Evolutionary conservation across 257 asterid genomes (phyloP).

Genomic region (Forsythia suspensa): DNA sequence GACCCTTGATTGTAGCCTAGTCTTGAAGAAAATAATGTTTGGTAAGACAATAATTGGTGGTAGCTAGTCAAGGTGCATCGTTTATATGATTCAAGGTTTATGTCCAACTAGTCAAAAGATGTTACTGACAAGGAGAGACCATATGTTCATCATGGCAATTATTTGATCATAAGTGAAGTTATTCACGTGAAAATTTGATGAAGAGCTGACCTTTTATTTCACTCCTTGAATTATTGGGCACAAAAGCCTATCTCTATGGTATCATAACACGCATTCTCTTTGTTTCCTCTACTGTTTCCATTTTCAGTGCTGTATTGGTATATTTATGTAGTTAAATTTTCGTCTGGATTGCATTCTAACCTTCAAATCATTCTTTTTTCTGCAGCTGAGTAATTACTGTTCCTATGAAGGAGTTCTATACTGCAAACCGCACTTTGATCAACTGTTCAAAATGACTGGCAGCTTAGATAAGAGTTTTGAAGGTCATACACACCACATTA

Average conservation of each 20-base stretch:
- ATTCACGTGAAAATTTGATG: neutral
- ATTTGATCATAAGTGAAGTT: neutral
- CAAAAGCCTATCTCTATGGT: neutral
- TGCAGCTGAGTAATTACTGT: slow-evolving; percentile 72
- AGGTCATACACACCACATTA: slow-evolving; percentile 33
- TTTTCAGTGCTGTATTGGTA: neutral
- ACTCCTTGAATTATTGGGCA: neutral
- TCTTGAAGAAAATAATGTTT: neutral
- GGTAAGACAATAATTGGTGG: neutral
- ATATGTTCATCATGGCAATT: neutral
- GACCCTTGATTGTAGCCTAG: neutral
- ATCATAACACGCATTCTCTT: neutral
- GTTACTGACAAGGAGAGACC: neutral
- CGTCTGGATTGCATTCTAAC: neutral
- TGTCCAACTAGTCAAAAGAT: neutral
- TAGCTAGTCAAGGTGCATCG: neutral
- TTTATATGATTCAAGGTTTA: neutral
- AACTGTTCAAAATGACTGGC: slow-evolving; percentile 83
- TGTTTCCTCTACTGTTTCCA: neutral
- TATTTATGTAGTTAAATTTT: neutral
- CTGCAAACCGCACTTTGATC: slow-evolving; percentile 87
- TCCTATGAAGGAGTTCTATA: slow-evolving; percentile 82
- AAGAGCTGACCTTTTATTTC: neutral
- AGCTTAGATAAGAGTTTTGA: slow-evolving; percentile 85
- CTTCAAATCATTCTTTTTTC: neutral